Evolutionary conservation across 2,329 filamentous ascomycete genomes (phyloP), one percentile per base, ranked within the genome.

Genomic region (Colletotrichum sp.): DNA sequence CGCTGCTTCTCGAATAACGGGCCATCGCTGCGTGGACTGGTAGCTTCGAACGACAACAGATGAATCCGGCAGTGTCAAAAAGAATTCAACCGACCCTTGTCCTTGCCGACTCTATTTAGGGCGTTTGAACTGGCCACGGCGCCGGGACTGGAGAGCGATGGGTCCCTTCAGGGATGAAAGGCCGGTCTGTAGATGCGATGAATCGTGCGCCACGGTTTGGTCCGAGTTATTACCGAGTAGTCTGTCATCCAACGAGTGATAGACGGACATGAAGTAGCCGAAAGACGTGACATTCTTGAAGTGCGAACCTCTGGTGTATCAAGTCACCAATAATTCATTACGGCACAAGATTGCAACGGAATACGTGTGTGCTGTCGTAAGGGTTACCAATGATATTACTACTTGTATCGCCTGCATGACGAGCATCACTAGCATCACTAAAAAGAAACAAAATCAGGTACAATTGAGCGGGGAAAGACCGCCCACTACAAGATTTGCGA

Each of bases 311-410:
- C 18, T 13, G 44, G 44, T 10, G 10, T 21, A 3, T 1, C 10
- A 21, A 21, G 44, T 13, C 44, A 8, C 44, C 8, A 7, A 52
- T 21, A 5, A 4, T 13, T 21, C n/a, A 52, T 52, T 4, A 52
- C 21, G n/a, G 44, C 44, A 21, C 0, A 21, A 13, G 0, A 52
- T 1, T 7, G 6, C 44, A 52, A 21, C 44, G 44, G 0, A 52
- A 21, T 0, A 21, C 44, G 0, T 21, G 0, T 52, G 44, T 21
- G n/a, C n/a, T 52, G 12, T 52, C 0, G 10, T 13, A 21, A 8
- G 6, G 18, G 44, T 52, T 0, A 1, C n/a, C 39, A n/a, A 44
- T 21, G n/a, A 52, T 52, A 52, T 52, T 13, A 52, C 10, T 52
- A 8, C 44, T 52, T 21, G 10, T 6, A 21, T 5, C n/a, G 44